Evolutionary conservation across 1,284 basidiomycete species (phyloP).

Genomic region (Schizopora paradoxa): DNA sequence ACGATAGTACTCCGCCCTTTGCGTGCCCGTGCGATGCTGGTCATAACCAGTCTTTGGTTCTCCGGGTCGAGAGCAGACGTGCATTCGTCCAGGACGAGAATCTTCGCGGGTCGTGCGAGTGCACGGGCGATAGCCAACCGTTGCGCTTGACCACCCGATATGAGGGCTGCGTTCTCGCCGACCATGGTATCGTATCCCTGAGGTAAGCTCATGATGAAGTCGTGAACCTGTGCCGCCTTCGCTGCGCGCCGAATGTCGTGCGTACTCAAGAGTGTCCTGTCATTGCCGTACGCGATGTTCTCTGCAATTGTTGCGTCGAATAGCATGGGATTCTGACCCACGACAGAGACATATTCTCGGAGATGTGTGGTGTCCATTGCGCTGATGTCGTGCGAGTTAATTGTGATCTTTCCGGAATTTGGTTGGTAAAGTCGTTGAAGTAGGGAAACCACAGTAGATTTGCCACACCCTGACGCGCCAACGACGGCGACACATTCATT

Average conservation of each 20-base stretch:
- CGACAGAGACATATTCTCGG: conserved; percentile 77
- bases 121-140: conserved; percentile 89
- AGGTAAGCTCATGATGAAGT: conserved; percentile 79
- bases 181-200: conserved; percentile 81
- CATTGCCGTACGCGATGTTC: conserved; percentile 83
- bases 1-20: conserved; percentile 79
- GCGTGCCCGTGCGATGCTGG: conserved; percentile 64
- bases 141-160: conserved; percentile 94
- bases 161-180: conserved; percentile 84
- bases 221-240: conserved; percentile 72
- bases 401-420: conserved; percentile 49
- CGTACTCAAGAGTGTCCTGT: conserved; percentile 39
- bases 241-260: conserved; percentile 67
- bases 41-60: conserved; percentile 76
- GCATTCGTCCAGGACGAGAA: conserved; percentile 98
- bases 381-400: conserved; percentile 48
- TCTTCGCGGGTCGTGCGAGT: conserved; percentile 59
- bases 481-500: conserved; percentile 86
- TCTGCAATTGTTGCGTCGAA: conserved; percentile 79
- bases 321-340: conserved; percentile 81
- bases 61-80: conserved; percentile 84
- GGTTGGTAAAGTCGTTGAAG: conserved; percentile 87
- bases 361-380: conserved; percentile 64
- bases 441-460: conserved; percentile 79
- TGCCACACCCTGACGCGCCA: conserved; percentile 85